A percentile compares a stretch with the other conserved stretches of the same genome.
phyloP scores from a whole-genome alignment of 2,329 filamentous ascomycete genomes.

The Aspergillus unguis region DNA sequence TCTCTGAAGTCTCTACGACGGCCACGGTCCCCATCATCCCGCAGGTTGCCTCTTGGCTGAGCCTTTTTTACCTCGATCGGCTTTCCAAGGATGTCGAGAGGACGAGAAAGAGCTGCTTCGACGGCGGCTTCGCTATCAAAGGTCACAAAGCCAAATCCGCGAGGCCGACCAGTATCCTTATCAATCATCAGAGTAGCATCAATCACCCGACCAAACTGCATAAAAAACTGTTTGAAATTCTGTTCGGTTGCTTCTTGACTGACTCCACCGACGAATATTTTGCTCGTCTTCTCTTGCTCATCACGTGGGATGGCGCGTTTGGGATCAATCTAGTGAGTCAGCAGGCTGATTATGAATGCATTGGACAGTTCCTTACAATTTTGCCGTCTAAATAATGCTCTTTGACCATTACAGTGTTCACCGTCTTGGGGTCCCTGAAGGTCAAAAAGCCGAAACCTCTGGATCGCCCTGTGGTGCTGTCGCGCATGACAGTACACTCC shows the following conservation, averaged over 20 bases:
- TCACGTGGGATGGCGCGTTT: constrained; percentile 96
- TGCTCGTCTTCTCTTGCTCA: constrained; percentile 96
- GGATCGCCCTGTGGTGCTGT: constrained; percentile 87
- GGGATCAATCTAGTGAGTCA: constrained; percentile 73
- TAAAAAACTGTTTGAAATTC: constrained; percentile 95
- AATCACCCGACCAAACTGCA: constrained; percentile 90
- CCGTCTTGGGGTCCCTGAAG: constrained; percentile 95
- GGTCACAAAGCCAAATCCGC: constrained; percentile 96
- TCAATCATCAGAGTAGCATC: constrained; percentile 99
- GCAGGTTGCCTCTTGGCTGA: constrained; percentile 88
- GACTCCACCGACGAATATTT: constrained; percentile 97
- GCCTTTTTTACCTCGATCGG: constrained; percentile 98
- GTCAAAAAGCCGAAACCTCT: constrained; percentile 96
- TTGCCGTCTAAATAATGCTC: constrained; percentile 98
- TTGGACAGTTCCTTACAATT: constrained; percentile 64
- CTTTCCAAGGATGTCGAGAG: constrained; percentile 91
- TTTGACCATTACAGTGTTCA: constrained; percentile 99
- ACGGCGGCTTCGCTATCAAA: constrained; percentile 96
- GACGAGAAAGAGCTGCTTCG: constrained; percentile 79
- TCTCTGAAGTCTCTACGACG: constrained; percentile 43
- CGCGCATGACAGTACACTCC: constrained; percentile 99
- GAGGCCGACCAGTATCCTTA: constrained; percentile 94
- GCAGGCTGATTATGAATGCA: too few species aligned
- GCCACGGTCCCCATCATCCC: constrained; percentile 77
- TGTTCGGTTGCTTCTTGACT: constrained; percentile 95